A percentile compares a stretch with the other conserved stretches of the same genome.
Conservation (phyloP, 75 land plant genomes). For the Cryptomeria japonica region DNA sequence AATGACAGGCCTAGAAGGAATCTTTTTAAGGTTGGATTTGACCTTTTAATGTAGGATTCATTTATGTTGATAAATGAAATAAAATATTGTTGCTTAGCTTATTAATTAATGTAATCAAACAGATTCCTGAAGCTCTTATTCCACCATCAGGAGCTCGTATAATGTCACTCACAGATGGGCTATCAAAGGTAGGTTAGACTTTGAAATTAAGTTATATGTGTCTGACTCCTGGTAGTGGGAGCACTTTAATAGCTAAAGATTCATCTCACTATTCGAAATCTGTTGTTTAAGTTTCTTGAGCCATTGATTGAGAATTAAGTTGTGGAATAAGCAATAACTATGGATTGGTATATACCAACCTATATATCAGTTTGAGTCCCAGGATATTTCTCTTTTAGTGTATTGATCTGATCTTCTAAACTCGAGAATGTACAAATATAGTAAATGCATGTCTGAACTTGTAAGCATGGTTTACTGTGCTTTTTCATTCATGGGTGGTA, state of each 20-base stretch:
- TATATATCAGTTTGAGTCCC: background rate
- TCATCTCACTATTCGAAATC: background rate
- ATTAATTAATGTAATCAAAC: constrained; percentile 11
- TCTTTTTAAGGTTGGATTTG: constrained; percentile 72
- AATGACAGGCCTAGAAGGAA: constrained; percentile 67
- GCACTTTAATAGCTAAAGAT: background rate
- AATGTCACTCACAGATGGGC: constrained; percentile 97
- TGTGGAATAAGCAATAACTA: background rate
- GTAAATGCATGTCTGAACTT: background rate
- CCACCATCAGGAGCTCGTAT: constrained; percentile 92
- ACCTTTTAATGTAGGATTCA: constrained; percentile 1
- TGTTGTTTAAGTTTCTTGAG: background rate
- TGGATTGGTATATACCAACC: background rate
- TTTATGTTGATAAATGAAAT: background rate
- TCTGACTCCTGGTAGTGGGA: background rate
- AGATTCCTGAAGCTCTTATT: constrained; percentile 98
- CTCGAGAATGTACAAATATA: background rate
- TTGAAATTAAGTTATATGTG: background rate
- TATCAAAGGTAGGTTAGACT: constrained; percentile 63
- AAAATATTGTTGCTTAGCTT: background rate
- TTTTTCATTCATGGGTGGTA: background rate
- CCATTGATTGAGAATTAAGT: background rate
- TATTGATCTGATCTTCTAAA: background rate
- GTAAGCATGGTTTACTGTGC: background rate
- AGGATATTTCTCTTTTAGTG: background rate